Evolutionary conservation across 164 flowering plant genomes (phyloP), one percentile per base, ranked within the genome.

Genomic region (Vitis riparia): DNA sequence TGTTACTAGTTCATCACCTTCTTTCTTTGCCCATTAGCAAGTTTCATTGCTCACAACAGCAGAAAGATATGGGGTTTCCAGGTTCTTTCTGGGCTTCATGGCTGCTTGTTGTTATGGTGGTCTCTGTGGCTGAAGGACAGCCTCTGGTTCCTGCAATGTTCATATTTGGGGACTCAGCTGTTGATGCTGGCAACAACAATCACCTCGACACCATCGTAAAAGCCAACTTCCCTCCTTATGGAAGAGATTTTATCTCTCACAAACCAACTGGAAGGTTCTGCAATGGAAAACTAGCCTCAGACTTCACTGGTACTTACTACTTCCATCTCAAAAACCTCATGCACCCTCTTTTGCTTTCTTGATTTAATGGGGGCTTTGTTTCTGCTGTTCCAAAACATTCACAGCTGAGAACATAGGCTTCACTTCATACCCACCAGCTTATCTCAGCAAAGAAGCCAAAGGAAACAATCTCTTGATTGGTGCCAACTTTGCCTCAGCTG

Each of bases 151-250:
- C 93, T 11, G 91, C 91, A 60, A 44, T 89, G 76, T 78, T 86
- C 79, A 63, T 84, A 51, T 91, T 91, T 75, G 97, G 97, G 15
- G 97, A 91, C 78, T 89, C 97, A 2, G 78, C 82, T 4, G 85
- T 79, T 16, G 97, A 92, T 79, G 91, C 70, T 1, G 97, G 97
- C 15, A 92, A 90, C 76, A 90, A 92, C 78, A 92, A 90, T 68
- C 49, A 83, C 51, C 77, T 88, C 1, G 9, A 67, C 68, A 89
- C 95, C 55, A 57, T 85, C 32, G 76, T 88, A 0, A 92, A 90
- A 74, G 78, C 93, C 1, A 81, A 92, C 68, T 87, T 80, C 80
- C 81, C 66, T 55, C 97, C 97, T 48, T 83, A 92, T 75, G 97
- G 97, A 23, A 81, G 94, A 67, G 97, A 92, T 74, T 89, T 87